These are phyloP conservation scores for Alternaria metachromatica DNA, from an alignment of 2,329 filamentous ascomycete genomes.

Conservation along the genomic window DNA sequence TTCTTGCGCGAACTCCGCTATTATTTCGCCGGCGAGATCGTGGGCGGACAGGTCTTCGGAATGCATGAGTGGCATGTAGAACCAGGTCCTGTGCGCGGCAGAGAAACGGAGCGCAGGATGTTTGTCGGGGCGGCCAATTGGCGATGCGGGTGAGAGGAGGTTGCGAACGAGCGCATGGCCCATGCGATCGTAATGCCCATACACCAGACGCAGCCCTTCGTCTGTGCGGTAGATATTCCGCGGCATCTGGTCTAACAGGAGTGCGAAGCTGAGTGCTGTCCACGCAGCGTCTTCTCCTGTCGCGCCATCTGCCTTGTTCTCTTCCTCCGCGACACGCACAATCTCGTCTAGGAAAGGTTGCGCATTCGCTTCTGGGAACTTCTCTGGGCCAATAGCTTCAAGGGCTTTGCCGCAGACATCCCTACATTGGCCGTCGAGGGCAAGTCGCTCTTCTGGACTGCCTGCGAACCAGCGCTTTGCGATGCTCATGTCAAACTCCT, in stretches of 20 bases:
- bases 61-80: constrained; percentile 67
- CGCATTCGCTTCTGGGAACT: constrained; percentile 39
- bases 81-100: constrained; percentile 59
- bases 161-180: constrained; percentile 53
- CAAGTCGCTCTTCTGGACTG: constrained; percentile 39
- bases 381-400: constrained; percentile 46
- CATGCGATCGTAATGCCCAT: constrained; percentile 64
- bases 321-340: constrained; percentile 12
- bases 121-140: constrained; percentile 34
- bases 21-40: constrained; percentile 44
- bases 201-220: constrained; percentile 55
- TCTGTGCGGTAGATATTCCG: constrained; percentile 65
- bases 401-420: constrained; percentile 46
- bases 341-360: constrained; percentile 50
- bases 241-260: constrained; percentile 69
- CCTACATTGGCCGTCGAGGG: constrained; percentile 48
- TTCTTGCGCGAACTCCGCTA: constrained; percentile 44
- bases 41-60: constrained; percentile 60
- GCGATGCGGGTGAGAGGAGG: constrained; percentile 40
- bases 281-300: constrained; percentile 39
- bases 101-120: constrained; percentile 41
- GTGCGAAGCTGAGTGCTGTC: constrained; percentile 57
- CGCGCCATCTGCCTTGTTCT: constrained; percentile 15
- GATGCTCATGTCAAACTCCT: constrained; percentile 26
- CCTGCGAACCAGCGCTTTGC: constrained; percentile 49